Evolutionary conservation across 805 yeast species (phyloP).

Genomic region (Cyberlindnera maritima): DNA sequence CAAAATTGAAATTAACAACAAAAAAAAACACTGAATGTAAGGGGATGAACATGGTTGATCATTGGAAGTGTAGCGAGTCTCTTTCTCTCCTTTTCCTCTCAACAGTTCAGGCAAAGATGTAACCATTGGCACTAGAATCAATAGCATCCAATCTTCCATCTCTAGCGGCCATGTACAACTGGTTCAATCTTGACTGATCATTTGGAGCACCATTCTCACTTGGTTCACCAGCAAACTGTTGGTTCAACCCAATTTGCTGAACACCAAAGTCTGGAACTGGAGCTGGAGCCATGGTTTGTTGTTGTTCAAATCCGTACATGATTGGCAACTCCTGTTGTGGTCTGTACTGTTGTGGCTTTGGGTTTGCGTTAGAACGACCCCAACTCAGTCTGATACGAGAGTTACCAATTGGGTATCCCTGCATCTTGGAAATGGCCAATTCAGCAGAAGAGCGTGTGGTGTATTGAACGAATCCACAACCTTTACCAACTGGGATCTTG

Average conservation of each 20-base stretch:
- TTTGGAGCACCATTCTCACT: constrained; percentile 29
- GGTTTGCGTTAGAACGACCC: constrained; percentile 59
- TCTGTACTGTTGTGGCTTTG: constrained; percentile 22
- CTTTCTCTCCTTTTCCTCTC: too few species aligned
- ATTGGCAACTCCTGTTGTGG: constrained; percentile 26
- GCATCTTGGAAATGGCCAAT: constrained; percentile 81
- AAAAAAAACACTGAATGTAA: not conserved
- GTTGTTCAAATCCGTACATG: constrained; percentile 23
- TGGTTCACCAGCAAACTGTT: constrained; percentile 29
- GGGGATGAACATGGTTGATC: too few species aligned
- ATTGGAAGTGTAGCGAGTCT: too few species aligned
- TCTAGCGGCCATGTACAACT: constrained; percentile 51
- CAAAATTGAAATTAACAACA: not conserved
- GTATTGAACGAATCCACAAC: constrained; percentile 87
- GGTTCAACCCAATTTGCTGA: constrained; percentile 11
- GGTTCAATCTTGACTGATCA: constrained; percentile 43
- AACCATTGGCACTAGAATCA: constrained; percentile 46
- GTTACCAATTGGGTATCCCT: constrained; percentile 85
- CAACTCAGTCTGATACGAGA: constrained; percentile 81
- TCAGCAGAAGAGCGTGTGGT: constrained; percentile 80
- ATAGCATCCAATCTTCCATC: constrained; percentile 53
- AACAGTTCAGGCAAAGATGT: constrained; percentile 18
- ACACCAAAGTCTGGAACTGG: constrained; percentile 17
- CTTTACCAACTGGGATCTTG: constrained; percentile 69
- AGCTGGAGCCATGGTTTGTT: constrained; percentile 7